phyloP scores from a whole-genome alignment of 208 protist species.

The Leishmania mexicana region DNA sequence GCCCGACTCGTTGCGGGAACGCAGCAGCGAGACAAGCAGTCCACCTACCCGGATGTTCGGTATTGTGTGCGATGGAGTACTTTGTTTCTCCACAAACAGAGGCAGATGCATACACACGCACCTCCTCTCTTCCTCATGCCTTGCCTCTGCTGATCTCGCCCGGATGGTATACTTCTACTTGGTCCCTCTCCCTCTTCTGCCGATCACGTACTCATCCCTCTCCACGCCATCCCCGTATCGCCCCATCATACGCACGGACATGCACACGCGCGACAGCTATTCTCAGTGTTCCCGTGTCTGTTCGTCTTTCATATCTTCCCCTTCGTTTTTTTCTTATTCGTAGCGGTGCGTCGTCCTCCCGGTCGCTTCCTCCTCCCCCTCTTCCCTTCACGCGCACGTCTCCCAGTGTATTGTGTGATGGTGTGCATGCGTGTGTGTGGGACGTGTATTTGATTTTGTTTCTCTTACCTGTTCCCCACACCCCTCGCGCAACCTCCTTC shows the following conservation, averaged over 20 bases:
- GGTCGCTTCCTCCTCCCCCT: neutral
- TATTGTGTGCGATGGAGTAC: neutral
- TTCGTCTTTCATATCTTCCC: neutral
- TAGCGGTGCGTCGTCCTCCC: too few relatives aligned
- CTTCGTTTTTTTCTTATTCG: neutral
- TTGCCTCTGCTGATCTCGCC: neutral
- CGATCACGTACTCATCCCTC: neutral
- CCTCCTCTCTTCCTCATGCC: neutral
- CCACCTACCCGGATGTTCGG: neutral
- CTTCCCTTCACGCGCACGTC: neutral
- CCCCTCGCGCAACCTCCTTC: neutral
- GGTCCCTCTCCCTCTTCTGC: neutral
- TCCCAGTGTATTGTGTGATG: neutral
- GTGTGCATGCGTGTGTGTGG: neutral
- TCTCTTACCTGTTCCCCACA: neutral
- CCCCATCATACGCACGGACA: neutral
- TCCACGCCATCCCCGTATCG: neutral
- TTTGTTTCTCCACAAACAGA: neutral
- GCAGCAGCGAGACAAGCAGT: neutral
- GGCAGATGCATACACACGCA: neutral
- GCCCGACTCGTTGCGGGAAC: neutral
- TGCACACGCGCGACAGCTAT: neutral
- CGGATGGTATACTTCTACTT: neutral
- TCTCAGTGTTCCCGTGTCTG: neutral
- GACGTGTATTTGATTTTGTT: neutral